phyloP scores from a whole-genome alignment of 495 filamentous ascomycete species.

The Recurvomyces mirabilis region DNA sequence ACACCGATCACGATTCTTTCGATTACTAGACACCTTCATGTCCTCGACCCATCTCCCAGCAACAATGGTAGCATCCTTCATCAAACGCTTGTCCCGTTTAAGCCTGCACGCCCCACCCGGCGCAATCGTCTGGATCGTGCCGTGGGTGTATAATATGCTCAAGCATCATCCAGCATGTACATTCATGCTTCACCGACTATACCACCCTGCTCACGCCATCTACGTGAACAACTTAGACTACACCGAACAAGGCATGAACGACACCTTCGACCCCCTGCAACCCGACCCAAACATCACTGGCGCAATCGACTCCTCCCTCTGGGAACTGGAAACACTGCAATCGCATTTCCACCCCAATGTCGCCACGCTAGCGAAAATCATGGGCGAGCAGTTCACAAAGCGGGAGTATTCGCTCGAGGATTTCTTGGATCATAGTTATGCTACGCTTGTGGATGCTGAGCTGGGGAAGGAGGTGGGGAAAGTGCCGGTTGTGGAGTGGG shows the following conservation, averaged over 20 bases:
- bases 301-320: conserved; percentile 85
- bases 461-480: conserved; percentile 71
- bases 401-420: conserved; percentile 85
- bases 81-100: conserved; percentile 79
- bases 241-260: conserved; percentile 57
- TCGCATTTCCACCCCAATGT: conserved; percentile 96
- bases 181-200: conserved; percentile 83
- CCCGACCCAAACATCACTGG: conserved; percentile 70
- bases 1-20: conserved; percentile 86
- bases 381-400: conserved; percentile 97
- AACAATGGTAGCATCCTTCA: conserved; percentile 81
- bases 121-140: conserved; percentile 77
- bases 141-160: conserved; percentile 91
- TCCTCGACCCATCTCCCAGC: conserved; percentile 88
- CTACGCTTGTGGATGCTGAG: conserved; percentile 68
- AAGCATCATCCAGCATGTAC: conserved; percentile 81
- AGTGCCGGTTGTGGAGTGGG: conserved; percentile 85
- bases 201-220: conserved; percentile 18
- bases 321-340: conserved; percentile 85
- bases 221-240: conserved; percentile 4
- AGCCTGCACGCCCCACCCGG: conserved; percentile 74
- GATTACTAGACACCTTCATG: conserved; percentile 83
- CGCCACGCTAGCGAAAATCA: conserved; percentile 82
- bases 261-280: conserved; percentile 68
- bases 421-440: conserved; percentile 89